These are phyloP conservation scores for Cucurbita pepo DNA, from an alignment of 306 rosid species.

Conservation along the genomic window DNA sequence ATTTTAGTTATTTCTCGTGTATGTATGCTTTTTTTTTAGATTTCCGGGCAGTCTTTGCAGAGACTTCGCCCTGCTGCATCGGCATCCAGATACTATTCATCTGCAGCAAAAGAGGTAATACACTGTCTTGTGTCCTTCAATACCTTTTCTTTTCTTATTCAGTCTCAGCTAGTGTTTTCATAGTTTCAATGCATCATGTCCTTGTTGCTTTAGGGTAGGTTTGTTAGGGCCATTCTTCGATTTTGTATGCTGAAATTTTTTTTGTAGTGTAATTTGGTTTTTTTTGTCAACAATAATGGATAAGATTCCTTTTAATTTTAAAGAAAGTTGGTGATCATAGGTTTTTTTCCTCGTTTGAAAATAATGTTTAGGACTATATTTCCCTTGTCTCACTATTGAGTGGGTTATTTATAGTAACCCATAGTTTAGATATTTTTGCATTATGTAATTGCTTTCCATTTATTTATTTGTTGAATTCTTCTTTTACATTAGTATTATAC, in stretches of 20 bases:
- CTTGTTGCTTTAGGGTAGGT: not conserved
- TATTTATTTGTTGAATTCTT: not conserved
- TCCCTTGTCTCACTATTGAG: not conserved
- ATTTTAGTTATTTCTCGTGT: not conserved
- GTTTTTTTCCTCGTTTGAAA: not conserved
- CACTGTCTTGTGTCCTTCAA: not conserved
- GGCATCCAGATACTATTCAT: constrained; percentile 43
- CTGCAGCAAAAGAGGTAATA: constrained; percentile 60
- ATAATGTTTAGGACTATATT: not conserved
- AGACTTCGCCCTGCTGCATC: constrained; percentile 40
- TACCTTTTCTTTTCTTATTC: not conserved
- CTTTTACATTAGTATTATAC: not conserved
- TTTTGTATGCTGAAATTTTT: not conserved
- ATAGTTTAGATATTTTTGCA: not conserved
- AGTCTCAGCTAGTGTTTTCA: not conserved
- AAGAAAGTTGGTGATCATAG: not conserved
- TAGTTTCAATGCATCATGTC: not conserved
- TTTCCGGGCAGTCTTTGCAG: constrained; percentile 27
- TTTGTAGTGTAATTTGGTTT: not conserved
- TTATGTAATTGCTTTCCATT: not conserved
- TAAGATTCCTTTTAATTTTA: not conserved
- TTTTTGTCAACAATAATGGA: not conserved
- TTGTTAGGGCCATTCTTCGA: not conserved
- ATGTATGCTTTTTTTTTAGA: not conserved
- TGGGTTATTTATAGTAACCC: not conserved